Percentiles rank a stretch among this genome's conserved stretches.
These are phyloP conservation scores for Mesotaenium endlicherianum DNA, from an alignment of 139 green algal genomes.

Conservation along the genomic window DNA sequence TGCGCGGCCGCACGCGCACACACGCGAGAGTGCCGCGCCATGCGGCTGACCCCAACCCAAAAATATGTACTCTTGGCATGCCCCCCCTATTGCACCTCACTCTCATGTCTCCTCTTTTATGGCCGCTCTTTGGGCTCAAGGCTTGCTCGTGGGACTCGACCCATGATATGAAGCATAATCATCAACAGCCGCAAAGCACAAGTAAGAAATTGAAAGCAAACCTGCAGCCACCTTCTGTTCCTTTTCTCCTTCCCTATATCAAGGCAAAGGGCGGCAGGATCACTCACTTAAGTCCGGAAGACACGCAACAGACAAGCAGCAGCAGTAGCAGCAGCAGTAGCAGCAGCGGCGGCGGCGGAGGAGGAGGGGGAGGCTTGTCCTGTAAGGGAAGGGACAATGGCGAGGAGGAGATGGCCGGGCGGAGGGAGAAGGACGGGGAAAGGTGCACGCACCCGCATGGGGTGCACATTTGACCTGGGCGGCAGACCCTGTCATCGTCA, in stretches of 20 bases:
- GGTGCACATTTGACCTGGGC: conserved; percentile 79
- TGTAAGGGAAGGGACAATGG: background rate
- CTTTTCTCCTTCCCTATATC: background rate
- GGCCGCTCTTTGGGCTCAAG: background rate
- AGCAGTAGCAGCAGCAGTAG: background rate
- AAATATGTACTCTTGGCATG: background rate
- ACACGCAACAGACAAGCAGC: background rate
- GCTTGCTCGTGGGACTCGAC: background rate
- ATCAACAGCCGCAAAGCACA: background rate
- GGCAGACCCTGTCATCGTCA: conserved; percentile 67
- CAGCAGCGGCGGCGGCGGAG: background rate
- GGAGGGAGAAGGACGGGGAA: background rate
- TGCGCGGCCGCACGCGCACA: too few relatives aligned
- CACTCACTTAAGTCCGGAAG: background rate
- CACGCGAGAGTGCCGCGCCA: background rate
- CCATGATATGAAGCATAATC: background rate
- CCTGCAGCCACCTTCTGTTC: background rate
- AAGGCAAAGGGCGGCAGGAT: background rate
- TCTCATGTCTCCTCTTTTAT: background rate
- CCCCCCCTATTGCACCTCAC: background rate
- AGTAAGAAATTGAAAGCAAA: background rate
- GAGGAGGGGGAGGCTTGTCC: background rate
- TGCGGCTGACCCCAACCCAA: background rate
- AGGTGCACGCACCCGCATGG: conserved; percentile 71
- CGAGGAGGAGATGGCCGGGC: background rate